Conservation (phyloP, 2,329 filamentous ascomycete genomes). For the Diaporthe sp. region DNA sequence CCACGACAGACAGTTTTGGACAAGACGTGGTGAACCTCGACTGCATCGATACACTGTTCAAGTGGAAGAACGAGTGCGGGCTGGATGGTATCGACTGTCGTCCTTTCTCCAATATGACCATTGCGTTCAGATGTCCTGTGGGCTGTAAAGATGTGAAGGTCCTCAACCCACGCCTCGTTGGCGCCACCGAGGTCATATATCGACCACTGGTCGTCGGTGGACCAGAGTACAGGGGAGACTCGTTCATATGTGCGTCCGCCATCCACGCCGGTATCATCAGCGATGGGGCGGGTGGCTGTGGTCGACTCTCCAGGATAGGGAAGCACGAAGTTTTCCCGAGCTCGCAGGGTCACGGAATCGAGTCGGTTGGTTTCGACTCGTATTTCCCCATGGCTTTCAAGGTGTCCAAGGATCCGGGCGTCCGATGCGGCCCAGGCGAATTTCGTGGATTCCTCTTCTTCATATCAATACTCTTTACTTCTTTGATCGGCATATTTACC, state of each 20-base stretch:
- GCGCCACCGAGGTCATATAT: conserved; percentile 74
- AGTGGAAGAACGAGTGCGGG: conserved; percentile 65
- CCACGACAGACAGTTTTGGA: not conserved
- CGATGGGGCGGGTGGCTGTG: conserved; percentile 76
- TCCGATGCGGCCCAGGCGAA: conserved; percentile 79
- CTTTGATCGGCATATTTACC: conserved; percentile 82
- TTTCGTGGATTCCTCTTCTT: conserved; percentile 85
- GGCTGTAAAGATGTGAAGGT: conserved; percentile 64
- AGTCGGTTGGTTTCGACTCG: conserved; percentile 82
- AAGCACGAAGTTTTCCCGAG: conserved; percentile 71
- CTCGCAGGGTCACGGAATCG: conserved; percentile 76
- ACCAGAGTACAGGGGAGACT: conserved; percentile 84
- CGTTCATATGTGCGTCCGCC: conserved; percentile 80
- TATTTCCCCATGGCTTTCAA: conserved; percentile 88
- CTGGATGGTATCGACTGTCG: conserved; percentile 68
- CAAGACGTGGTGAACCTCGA: conserved; percentile 50
- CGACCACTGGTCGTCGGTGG: conserved; percentile 75
- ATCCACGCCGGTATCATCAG: conserved; percentile 79
- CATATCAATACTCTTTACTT: conserved; percentile 84
- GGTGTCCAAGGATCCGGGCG: conserved; percentile 45
- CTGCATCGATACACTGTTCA: conserved; percentile 67
- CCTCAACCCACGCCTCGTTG: conserved; percentile 77
- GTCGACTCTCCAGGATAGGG: conserved; percentile 77
- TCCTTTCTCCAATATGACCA: conserved; percentile 65
- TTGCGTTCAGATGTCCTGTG: conserved; percentile 70